These are phyloP conservation scores for Candida sakaeoensis DNA, from an alignment of 805 yeast species.

Conservation along the genomic window DNA sequence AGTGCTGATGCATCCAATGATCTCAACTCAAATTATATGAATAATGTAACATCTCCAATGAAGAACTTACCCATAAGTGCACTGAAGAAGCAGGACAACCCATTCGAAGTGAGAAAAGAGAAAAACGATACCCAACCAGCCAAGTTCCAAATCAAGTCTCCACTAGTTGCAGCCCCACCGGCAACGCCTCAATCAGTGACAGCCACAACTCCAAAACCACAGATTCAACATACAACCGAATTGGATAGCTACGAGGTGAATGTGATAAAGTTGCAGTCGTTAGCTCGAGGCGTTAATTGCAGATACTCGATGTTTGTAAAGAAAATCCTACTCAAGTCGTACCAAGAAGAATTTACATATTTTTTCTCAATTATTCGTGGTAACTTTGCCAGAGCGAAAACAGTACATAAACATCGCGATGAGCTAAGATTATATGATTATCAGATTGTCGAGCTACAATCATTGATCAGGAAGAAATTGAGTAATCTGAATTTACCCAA, in stretches of 20 bases:
- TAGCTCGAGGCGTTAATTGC: conserved; percentile 63
- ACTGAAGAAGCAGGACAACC: conserved; percentile 6
- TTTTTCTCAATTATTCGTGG: conserved; percentile 56
- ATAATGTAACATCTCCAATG: conserved; percentile 17
- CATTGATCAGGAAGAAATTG: conserved; percentile 30
- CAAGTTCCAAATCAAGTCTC: conserved; percentile 3
- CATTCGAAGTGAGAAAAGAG: conserved; percentile 5
- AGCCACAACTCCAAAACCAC: background rate
- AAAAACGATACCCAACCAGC: no score
- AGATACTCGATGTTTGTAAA: conserved; percentile 64
- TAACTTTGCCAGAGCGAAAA: conserved; percentile 26
- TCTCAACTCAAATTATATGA: conserved; percentile 21
- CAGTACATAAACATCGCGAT: conserved; percentile 33
- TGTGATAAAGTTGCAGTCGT: conserved; percentile 59
- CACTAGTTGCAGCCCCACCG: background rate
- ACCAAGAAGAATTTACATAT: conserved; percentile 45
- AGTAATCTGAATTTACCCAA: conserved; percentile 5
- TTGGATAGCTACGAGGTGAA: conserved; percentile 4
- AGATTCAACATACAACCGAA: conserved; percentile 8
- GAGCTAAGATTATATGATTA: conserved; percentile 25
- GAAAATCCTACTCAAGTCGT: conserved; percentile 56
- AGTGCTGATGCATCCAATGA: conserved; percentile 32
- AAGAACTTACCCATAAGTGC: conserved; percentile 2
- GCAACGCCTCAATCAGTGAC: no score
- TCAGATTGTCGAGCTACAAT: conserved; percentile 38